Evolutionary conservation across 2,329 filamentous ascomycete genomes (phyloP).

Genomic region (Camillea tinctor): DNA sequence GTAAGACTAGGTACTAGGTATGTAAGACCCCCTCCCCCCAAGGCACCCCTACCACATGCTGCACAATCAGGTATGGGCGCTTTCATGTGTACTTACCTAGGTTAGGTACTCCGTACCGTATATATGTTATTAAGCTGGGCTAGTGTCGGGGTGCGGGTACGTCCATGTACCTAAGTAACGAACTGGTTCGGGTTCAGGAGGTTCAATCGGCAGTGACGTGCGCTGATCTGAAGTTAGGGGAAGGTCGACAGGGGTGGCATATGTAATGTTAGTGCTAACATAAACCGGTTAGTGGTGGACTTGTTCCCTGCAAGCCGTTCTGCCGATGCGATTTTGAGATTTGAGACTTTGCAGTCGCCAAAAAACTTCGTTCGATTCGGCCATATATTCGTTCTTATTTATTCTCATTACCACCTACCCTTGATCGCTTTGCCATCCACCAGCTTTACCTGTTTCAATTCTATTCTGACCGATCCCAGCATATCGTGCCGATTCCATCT

Average conservation of each 20-base stretch:
- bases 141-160: no score
- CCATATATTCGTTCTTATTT: no score
- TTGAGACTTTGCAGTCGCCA: constrained; percentile 21
- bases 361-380: constrained; percentile 10
- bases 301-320: background rate
- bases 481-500: background rate
- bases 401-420: constrained; percentile 3
- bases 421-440: constrained; percentile 3
- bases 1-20: background rate
- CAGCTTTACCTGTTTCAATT: constrained; percentile 5
- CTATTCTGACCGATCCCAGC: background rate
- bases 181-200: constrained; percentile 11
- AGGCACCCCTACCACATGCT: no score
- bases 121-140: no score
- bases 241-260: constrained; percentile 9
- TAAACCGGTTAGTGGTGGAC: constrained; percentile 9
- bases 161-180: background rate
- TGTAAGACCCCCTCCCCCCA: no score
- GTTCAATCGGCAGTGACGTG: constrained; percentile 24
- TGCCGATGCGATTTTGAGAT: constrained; percentile 7
- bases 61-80: no score
- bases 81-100: no score
- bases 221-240: constrained; percentile 13
- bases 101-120: no score
- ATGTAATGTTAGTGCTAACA: constrained; percentile 2